Evolutionary conservation across 2,329 filamentous ascomycete species (phyloP).

Genomic region (Delphinella strobiligena): DNA sequence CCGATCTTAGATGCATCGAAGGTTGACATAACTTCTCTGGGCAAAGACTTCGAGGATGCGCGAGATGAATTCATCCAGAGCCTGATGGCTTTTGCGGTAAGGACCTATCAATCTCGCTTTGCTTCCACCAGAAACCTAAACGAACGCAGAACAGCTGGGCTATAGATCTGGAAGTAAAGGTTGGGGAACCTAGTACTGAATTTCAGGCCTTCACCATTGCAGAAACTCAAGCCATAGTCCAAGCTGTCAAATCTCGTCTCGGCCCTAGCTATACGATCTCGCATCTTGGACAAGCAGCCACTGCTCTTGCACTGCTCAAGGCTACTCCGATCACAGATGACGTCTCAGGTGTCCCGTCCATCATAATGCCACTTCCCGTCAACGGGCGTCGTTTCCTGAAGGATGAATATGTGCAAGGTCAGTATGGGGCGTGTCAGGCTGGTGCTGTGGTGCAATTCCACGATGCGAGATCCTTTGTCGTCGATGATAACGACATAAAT

Average conservation of each 20-base stretch:
- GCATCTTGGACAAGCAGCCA: conserved; percentile 1
- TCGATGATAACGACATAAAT: neutral
- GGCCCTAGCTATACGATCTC: neutral
- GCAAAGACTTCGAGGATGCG: neutral
- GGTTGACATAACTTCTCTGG: neutral
- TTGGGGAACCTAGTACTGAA: neutral
- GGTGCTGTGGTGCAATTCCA: neutral
- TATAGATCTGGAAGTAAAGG: neutral
- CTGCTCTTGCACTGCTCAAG: neutral
- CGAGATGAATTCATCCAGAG: neutral
- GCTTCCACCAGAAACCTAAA: neutral
- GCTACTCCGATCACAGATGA: neutral
- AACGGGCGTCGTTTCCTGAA: neutral
- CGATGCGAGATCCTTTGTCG: neutral
- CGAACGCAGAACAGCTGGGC: neutral
- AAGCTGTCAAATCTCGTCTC: neutral
- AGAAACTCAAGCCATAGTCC: neutral
- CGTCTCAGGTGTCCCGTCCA: neutral
- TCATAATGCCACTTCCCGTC: conserved; percentile 1
- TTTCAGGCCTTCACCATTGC: neutral
- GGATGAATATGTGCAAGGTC: neutral
- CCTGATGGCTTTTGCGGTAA: neutral
- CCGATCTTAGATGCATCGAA: neutral
- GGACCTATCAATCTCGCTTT: neutral
- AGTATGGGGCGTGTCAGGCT: conserved; percentile 2